Base-by-base conservation (phyloP, 495 filamentous ascomycete species). In the Aspergillus baeticus region DNA sequence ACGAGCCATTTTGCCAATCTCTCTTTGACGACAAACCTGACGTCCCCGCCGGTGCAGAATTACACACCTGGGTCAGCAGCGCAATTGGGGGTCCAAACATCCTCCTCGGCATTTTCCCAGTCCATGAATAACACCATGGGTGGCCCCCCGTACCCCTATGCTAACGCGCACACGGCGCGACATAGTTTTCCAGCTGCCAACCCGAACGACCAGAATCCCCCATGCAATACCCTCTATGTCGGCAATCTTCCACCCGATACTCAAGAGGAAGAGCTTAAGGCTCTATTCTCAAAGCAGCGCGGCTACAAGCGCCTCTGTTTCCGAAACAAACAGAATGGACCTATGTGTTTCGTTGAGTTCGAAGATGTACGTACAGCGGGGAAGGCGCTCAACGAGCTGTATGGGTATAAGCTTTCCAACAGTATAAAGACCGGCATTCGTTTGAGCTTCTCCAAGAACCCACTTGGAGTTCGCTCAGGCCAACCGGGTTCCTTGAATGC, bases 281-380 rank as follows among this genome's bases (percentile, higher is more conserved):
- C 88, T 13, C 81, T 98, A 68, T 98, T 98, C 66, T 91, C 87
- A 39, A 94, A 93, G 69, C 90, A 95, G 62, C 89, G 92, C 33
- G 94, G 94, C 14, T 98, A 98, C 71, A 98, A 96, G 75, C 81
- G 94, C 35, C 85, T 98, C 5, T 97, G 92, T 64, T 96, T 96
- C 76, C 84, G 95, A n/a, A 96, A 93, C 48, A 98, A 98, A 73
- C 89, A 92, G 60, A 96, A 98, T 64, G 95, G 95, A 0, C 94
- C 95, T 11, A 98, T 98, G 95, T 98, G 94, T 65, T 98, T 98
- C 64, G 94, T 98, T 37, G 95, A 98, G 69, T 98, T 98, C 66
- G 94, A 98, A 62, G 92, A 98, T 66, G 84, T 96, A 38, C 87
- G 88, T 20, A 94, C 91, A 66, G 94, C 94, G 7, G 97, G 94